phyloP scores from a whole-genome alignment of 441 rosid genomes.

The Adansonia madagascariensis region DNA sequence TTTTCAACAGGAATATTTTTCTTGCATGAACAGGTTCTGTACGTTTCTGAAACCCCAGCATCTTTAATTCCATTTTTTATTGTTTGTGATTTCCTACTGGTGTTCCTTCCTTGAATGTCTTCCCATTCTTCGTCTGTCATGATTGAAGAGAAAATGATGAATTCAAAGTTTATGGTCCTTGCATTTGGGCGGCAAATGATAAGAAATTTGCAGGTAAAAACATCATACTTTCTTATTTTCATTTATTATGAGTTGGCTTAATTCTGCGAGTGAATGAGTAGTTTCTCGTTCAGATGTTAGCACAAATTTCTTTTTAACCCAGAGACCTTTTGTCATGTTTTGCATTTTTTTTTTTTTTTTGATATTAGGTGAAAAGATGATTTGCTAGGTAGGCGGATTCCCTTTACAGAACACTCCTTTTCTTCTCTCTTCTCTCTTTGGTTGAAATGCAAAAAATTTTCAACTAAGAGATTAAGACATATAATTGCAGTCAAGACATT shows the following conservation, averaged over 20 bases:
- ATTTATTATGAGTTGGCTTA: constrained; percentile 24
- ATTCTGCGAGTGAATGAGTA: constrained; percentile 17
- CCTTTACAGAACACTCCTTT: not conserved
- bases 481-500: not conserved
- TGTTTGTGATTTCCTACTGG: not conserved
- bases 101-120: constrained; percentile 18
- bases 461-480: not conserved
- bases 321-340: not conserved
- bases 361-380: constrained; percentile 3
- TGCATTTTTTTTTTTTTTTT: not conserved
- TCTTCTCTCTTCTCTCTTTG: not conserved
- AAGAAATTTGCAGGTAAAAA: constrained; percentile 80
- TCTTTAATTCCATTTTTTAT: constrained; percentile 13
- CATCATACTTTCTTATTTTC: constrained; percentile 15
- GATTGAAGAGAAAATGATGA: not conserved
- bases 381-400: not conserved
- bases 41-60: constrained; percentile 21
- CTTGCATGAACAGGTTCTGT: constrained; percentile 86
- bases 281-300: not conserved
- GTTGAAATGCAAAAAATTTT: not conserved
- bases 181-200: constrained; percentile 97
- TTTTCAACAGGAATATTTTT: constrained; percentile 79
- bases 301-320: not conserved
- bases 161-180: constrained; percentile 31
- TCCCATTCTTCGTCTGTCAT: not conserved